Evolutionary conservation across 2,329 filamentous ascomycete species (phyloP), one percentile per base, ranked within the genome.

Genomic region (Chlorencoelia australis): DNA sequence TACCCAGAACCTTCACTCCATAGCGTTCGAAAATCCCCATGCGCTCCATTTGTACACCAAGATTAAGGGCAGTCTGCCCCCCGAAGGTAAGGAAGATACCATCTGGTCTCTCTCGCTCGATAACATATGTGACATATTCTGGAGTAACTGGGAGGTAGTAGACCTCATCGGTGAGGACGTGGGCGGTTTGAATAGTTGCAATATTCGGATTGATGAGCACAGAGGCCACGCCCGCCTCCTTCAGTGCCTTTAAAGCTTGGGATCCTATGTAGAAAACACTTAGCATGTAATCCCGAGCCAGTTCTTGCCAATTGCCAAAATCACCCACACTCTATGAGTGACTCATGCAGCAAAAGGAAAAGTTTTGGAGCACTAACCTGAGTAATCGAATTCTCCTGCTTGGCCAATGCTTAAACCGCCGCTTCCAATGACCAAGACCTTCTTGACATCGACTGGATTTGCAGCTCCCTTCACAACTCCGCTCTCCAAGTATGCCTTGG

Each of bases 201-300:
- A 96, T 96, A 62, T 96, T 96, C 54, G 89, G 89, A 66, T 96
- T 96, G 61, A 96, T 88, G 47, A 96, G 77, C 37, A 96, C 83
- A 7, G 89, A 94, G 50, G 79, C 66, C 42, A 96, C 84, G 43
- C 86, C 86, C 46, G 88, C 89, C 66, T 96, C 89, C 65, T 94
- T 96, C 44, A 98, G 72, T 25, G 91, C 91, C 67, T 96, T 96
- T 45, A 98, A 72, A 37, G 91, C 91, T 69, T 96, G 91, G 5
- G 89, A 88, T 47, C 91, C 87, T 94, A 55, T 56, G 46, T 37
- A 37, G 9, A 15, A 38, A 19, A 25, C 4, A 19, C 31, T 56
- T 40, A 56, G 50, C 26, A 43, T 39, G 10, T n/a, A 34, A 7
- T 13, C 27, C 9, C 8, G 13, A 14, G 9, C 7, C 16, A 3